phyloP scores from a whole-genome alignment of 2,329 filamentous ascomycete genomes.

The Cladosporium sp. region DNA sequence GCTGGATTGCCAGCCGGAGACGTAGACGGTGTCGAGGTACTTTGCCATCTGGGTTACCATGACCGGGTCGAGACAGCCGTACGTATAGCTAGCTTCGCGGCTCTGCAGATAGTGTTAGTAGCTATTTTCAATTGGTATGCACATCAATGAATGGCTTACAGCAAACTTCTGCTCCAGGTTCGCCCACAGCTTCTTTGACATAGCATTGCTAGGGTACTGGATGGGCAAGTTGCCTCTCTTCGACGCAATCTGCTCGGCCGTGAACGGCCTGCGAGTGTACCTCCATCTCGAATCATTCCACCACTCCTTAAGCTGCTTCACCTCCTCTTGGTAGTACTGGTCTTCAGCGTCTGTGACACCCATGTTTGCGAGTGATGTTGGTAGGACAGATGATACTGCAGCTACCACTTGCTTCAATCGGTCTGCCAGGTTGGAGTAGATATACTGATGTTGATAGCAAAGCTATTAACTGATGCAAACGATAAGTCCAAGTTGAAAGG shows the following conservation, averaged over 20 bases:
- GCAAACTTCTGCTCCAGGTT: conserved; percentile 83
- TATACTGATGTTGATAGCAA: background rate
- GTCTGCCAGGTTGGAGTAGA: conserved; percentile 29
- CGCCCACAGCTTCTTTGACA: conserved; percentile 91
- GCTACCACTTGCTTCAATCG: conserved; percentile 31
- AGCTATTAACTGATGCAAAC: background rate
- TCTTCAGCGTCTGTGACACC: conserved; percentile 58
- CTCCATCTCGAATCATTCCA: conserved; percentile 91
- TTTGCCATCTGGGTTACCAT: conserved; percentile 99
- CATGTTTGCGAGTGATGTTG: conserved; percentile 25
- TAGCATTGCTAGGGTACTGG: conserved; percentile 82
- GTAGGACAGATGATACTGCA: conserved; percentile 26
- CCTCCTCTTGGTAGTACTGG: conserved; percentile 72
- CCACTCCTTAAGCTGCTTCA: conserved; percentile 86
- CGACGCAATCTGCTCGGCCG: conserved; percentile 91
- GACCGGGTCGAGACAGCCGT: conserved; percentile 94
- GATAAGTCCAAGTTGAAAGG: background rate
- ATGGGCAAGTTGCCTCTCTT: conserved; percentile 91
- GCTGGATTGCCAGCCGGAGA: conserved; percentile 97
- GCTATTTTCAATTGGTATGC: background rate
- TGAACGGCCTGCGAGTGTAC: conserved; percentile 87
- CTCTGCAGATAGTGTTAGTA: conserved; percentile 48
- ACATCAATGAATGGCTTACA: conserved; percentile 47
- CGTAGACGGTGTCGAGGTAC: conserved; percentile 96
- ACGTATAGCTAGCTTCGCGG: conserved; percentile 85